These are phyloP conservation scores for Calonectria pseudoturangicola DNA, from an alignment of 2,329 filamentous ascomycete genomes.

Conservation along the genomic window DNA sequence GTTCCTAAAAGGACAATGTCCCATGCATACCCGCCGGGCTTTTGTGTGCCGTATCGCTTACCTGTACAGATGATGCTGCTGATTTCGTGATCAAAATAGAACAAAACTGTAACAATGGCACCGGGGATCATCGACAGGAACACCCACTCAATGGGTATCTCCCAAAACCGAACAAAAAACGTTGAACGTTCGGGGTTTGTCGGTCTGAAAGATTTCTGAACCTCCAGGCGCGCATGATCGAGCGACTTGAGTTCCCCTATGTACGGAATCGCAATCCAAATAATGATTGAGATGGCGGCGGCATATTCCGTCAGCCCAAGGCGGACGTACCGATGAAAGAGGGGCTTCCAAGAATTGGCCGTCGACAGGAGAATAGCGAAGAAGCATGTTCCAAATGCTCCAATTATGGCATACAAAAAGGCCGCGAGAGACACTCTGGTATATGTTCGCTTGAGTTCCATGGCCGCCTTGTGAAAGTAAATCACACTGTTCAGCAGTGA, in stretches of 20 bases:
- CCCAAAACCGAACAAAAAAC: conserved; percentile 80
- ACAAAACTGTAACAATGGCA: conserved; percentile 78
- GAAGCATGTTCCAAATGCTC: conserved; percentile 77
- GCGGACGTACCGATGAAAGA: conserved; percentile 77
- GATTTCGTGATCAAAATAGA: conserved; percentile 83
- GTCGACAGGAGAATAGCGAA: conserved; percentile 77
- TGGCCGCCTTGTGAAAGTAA: conserved; percentile 80
- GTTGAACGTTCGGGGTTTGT: conserved; percentile 71
- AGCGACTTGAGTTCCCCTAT: conserved; percentile 75
- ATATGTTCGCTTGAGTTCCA: conserved; percentile 78
- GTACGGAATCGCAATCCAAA: conserved; percentile 79
- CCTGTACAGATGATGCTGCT: conserved; percentile 81
- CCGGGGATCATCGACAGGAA: conserved; percentile 78
- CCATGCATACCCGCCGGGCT: conserved; percentile 79
- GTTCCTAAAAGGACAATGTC: conserved; percentile 77
- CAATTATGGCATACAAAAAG: conserved; percentile 79
- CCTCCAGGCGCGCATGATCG: conserved; percentile 75
- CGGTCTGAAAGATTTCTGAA: conserved; percentile 74
- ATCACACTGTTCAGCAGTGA: conserved; percentile 80
- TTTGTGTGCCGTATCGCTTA: conserved; percentile 75
- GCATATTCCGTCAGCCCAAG: conserved; percentile 79
- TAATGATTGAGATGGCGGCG: conserved; percentile 78
- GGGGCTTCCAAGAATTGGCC: conserved; percentile 76
- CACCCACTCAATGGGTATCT: conserved; percentile 74
- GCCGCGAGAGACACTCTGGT: conserved; percentile 74